A percentile compares a stretch with the other conserved stretches of the same genome.
phyloP scores from a whole-genome alignment of 345 rosid species.

The Arabis hirsuta region DNA sequence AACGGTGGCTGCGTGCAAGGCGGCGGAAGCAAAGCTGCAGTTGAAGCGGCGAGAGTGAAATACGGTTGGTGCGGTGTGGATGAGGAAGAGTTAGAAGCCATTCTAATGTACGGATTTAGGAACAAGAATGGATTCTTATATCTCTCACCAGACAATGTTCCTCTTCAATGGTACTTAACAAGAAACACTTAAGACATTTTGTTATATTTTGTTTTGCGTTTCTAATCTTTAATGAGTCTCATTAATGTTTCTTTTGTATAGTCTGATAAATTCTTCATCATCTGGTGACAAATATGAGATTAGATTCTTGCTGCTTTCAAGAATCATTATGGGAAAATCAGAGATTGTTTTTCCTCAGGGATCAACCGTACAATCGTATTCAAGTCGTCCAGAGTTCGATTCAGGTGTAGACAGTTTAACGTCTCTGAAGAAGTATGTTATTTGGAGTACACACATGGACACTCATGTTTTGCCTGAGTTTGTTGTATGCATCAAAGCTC shows the following conservation, averaged over 20 bases:
- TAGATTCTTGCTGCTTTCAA: slow-evolving; percentile 68
- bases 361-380: slow-evolving; percentile 46
- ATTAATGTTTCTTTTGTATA: not conserved
- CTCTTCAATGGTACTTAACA: slow-evolving; percentile 56
- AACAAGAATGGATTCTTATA: slow-evolving; percentile 48
- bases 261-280: slow-evolving; percentile 37
- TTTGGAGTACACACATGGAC: slow-evolving; percentile 74
- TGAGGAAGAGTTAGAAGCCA: slow-evolving; percentile 49
- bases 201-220: not conserved
- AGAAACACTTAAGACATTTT: slow-evolving; percentile 1
- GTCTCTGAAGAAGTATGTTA: slow-evolving; percentile 57
- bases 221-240: not conserved
- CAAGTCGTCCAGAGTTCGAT: slow-evolving; percentile 67
- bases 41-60: slow-evolving; percentile 42
- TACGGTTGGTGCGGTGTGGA: slow-evolving; percentile 61
- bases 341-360: slow-evolving; percentile 48
- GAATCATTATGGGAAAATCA: slow-evolving; percentile 61
- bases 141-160: slow-evolving; percentile 57
- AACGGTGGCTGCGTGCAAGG: slow-evolving; percentile 27
- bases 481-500: slow-evolving; percentile 58
- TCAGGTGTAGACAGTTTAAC: slow-evolving; percentile 59
- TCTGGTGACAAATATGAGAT: slow-evolving; percentile 50
- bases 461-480: slow-evolving; percentile 70
- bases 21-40: slow-evolving; percentile 53
- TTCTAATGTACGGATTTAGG: slow-evolving; percentile 65